Evolutionary conservation across 805 yeast genomes (phyloP), one percentile per base, ranked within the genome.

Genomic region (Wickerhamiella australiensis): DNA sequence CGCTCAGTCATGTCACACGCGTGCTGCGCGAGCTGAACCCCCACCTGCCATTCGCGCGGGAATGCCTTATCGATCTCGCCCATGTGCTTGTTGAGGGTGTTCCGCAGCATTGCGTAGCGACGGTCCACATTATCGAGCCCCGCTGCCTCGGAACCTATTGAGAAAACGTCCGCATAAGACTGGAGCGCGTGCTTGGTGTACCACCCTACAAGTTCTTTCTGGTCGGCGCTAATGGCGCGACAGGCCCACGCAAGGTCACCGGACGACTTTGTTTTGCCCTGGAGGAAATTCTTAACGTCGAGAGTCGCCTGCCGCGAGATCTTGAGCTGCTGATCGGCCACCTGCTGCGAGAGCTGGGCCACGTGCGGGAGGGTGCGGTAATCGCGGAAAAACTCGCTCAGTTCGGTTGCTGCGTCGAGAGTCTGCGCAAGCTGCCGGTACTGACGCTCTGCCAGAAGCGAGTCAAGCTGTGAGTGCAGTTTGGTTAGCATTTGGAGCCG

Each of bases 71-170:
- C 60, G 56, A 74, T 77, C 27, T 71, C 72, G 1, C 76, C 62
- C 22, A n/a, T 13, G 56, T 79, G 77, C 35, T 73, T 71, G 48
- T 73, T 74, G 52, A 90, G 66, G 1, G 85, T 74, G 56, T 83
- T 79, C 56, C 81, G 80, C 65, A 85, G 84, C 62, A 82, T 90
- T 27, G 87, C 75, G 62, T 78, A 92, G 45, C 98, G 70, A 56
- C 96, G 70, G 26, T 78, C 74, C 47, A 92, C 66, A 64, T 92
- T 92, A 52, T 92, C 98, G 52, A 92, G 67, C 4, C 94, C 82
- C 0, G 96, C 96, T 0, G 98, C 98, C 65, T 92, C 98, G 57
- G 87, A 96, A 12, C 78, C 72, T 8, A 79, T 71, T 49, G 78
- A 75, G 66, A 92, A 92, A 9, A 92, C 85, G 20, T 77, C 68